Evolutionary conservation across 2,329 filamentous ascomycete species (phyloP).

Genomic region (Fusarium tjaetaba): DNA sequence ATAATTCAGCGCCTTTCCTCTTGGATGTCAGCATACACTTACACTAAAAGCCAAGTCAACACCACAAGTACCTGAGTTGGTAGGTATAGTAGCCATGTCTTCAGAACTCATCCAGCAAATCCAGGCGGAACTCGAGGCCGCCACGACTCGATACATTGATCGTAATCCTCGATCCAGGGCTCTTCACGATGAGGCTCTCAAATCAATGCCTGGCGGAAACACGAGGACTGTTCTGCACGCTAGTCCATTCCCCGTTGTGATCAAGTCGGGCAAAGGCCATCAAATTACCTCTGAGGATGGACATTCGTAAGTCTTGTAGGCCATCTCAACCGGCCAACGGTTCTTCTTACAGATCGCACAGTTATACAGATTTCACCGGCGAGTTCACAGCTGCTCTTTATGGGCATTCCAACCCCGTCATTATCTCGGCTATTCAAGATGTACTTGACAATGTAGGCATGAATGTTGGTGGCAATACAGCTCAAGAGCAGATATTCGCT

Average conservation of each 20-base stretch:
- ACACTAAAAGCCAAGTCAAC: neutral
- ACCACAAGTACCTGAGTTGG: neutral
- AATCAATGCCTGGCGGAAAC: slow-evolving; percentile 57
- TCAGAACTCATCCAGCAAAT: slow-evolving; percentile 32
- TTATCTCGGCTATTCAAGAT: slow-evolving; percentile 59
- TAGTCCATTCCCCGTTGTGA: slow-evolving; percentile 56
- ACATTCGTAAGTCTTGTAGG: slow-evolving; percentile 43
- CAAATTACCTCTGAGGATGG: slow-evolving; percentile 55
- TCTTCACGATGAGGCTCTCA: slow-evolving; percentile 51
- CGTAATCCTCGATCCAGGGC: slow-evolving; percentile 52
- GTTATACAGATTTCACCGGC: slow-evolving; percentile 68
- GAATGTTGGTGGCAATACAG: slow-evolving; percentile 63
- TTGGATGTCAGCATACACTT: neutral
- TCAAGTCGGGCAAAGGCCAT: slow-evolving; percentile 50
- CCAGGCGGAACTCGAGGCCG: slow-evolving; percentile 46
- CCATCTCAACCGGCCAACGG: too few relatives aligned
- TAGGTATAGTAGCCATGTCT: slow-evolving; percentile 18
- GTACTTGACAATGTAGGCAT: slow-evolving; percentile 60
- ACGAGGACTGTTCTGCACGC: slow-evolving; percentile 57
- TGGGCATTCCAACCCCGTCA: slow-evolving; percentile 69
- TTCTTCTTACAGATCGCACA: slow-evolving; percentile 21
- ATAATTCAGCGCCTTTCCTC: neutral
- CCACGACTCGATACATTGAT: slow-evolving; percentile 47
- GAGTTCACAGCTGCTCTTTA: slow-evolving; percentile 74
- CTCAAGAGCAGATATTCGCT: slow-evolving; percentile 63